phyloP scores from a whole-genome alignment of 345 rosid species.

The Populus davidiana region DNA sequence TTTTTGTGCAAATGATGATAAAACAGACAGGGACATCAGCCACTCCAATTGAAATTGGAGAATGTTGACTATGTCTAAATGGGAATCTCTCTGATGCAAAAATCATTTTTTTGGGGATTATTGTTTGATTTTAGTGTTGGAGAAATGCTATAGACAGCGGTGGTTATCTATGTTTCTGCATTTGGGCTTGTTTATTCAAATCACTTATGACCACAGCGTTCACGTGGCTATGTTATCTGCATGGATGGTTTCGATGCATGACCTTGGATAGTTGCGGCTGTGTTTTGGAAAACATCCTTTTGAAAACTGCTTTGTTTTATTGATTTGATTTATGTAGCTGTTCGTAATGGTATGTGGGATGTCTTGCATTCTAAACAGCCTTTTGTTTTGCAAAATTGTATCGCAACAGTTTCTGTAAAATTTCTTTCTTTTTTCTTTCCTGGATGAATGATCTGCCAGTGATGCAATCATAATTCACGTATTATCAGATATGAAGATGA shows the following conservation, averaged over 20 bases:
- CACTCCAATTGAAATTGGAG: slow-evolving; percentile 21
- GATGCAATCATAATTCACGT: too few species aligned
- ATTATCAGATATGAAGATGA: too few species aligned
- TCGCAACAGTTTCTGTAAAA: not conserved
- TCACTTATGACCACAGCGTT: too few species aligned
- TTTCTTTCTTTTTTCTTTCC: too few species aligned
- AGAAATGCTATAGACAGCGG: too few species aligned
- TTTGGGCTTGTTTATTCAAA: not conserved
- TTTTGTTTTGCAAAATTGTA: not conserved
- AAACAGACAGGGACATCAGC: slow-evolving; percentile 90
- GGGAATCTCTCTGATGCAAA: slow-evolving; percentile 59
- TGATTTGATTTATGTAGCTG: not conserved
- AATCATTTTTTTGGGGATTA: not conserved
- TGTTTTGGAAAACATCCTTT: not conserved
- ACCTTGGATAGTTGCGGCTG: too few species aligned
- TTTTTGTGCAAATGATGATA: slow-evolving; percentile 52
- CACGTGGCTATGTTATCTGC: not conserved
- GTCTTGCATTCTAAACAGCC: not conserved
- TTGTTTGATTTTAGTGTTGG: not conserved
- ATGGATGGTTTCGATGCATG: too few species aligned
- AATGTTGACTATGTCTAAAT: slow-evolving; percentile 38
- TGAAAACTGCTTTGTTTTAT: not conserved
- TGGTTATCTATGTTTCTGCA: not conserved
- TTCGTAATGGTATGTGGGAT: too few species aligned
- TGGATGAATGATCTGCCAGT: too few species aligned